Percentiles rank a stretch among this genome's conserved stretches.
Conservation (phyloP, 176 grass and related monocot genomes). For the Juncus effusus region DNA sequence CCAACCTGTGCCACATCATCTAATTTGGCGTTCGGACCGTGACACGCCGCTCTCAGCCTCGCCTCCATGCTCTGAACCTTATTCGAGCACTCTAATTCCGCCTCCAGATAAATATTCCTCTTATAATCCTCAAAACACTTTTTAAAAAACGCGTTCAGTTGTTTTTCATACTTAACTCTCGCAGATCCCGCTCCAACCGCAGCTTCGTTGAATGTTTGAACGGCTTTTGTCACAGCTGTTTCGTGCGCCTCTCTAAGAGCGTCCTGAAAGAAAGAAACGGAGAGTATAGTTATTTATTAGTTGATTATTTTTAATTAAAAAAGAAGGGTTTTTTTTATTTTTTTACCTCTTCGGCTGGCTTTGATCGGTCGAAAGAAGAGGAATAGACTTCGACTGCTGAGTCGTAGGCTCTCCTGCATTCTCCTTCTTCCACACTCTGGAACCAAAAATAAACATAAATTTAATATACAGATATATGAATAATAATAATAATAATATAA, state of each 20-base stretch:
- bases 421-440: slow-evolving; percentile 92
- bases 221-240: slow-evolving; percentile 61
- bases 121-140: slow-evolving; percentile 93
- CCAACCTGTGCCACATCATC: slow-evolving; percentile 73
- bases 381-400: slow-evolving; percentile 61
- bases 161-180: slow-evolving; percentile 84
- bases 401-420: slow-evolving; percentile 91
- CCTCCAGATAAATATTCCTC: slow-evolving; percentile 80
- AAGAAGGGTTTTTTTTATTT: not conserved
- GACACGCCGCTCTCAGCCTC: slow-evolving; percentile 64
- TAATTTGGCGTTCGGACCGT: slow-evolving; percentile 64
- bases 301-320: not conserved
- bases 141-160: slow-evolving; percentile 62
- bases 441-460: not conserved
- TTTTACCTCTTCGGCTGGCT: slow-evolving; percentile 67
- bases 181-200: slow-evolving; percentile 68
- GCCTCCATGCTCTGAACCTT: slow-evolving; percentile 71
- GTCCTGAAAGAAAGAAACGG: slow-evolving; percentile 34
- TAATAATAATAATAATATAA: not conserved
- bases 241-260: slow-evolving; percentile 75
- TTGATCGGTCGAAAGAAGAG: slow-evolving; percentile 77
- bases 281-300: slow-evolving; percentile 2
- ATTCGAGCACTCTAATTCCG: slow-evolving; percentile 77
- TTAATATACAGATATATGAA: not conserved
- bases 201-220: slow-evolving; percentile 53